A percentile compares a stretch with the other conserved stretches of the same genome.
Conservation (phyloP, 129 eudicot genomes). For the Heracleum sosnowskyi region DNA sequence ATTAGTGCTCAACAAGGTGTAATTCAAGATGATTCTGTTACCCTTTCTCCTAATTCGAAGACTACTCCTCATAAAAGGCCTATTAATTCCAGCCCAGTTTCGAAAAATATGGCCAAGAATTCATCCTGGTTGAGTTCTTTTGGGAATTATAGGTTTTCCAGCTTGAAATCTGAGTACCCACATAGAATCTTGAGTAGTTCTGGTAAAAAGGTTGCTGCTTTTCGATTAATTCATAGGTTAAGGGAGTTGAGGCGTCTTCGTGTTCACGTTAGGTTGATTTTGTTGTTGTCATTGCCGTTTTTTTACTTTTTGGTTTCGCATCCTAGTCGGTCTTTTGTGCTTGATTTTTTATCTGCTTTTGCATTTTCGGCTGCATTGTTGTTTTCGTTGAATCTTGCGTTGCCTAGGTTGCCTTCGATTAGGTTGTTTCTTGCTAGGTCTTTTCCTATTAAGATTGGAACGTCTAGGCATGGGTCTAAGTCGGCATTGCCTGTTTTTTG, state of each 20-base stretch:
- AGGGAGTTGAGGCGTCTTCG: constrained; percentile 60
- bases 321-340: constrained; percentile 69
- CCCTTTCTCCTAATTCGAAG: constrained; percentile 31
- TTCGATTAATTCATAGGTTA: constrained; percentile 36
- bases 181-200: constrained; percentile 18
- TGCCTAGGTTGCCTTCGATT: constrained; percentile 74
- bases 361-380: constrained; percentile 83
- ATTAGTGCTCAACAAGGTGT: constrained; percentile 15
- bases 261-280: constrained; percentile 51
- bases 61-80: constrained; percentile 61
- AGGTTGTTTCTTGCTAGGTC: constrained; percentile 66
- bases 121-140: constrained; percentile 45
- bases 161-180: constrained; percentile 20
- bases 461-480: constrained; percentile 24
- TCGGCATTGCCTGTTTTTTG: constrained; percentile 75
- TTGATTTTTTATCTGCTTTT: constrained; percentile 79
- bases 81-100: constrained; percentile 22
- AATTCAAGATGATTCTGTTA: constrained; percentile 26
- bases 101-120: constrained; percentile 32
- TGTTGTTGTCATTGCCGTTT: constrained; percentile 65
- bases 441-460: constrained; percentile 47
- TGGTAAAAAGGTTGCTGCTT: constrained; percentile 27
- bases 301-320: constrained; percentile 83
- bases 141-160: constrained; percentile 32
- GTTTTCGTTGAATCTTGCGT: constrained; percentile 72